Percentiles rank a stretch among this genome's conserved stretches.
These are phyloP conservation scores for Podosphaera aphanis DNA, from an alignment of 2,329 filamentous ascomycete genomes.

Conservation along the genomic window DNA sequence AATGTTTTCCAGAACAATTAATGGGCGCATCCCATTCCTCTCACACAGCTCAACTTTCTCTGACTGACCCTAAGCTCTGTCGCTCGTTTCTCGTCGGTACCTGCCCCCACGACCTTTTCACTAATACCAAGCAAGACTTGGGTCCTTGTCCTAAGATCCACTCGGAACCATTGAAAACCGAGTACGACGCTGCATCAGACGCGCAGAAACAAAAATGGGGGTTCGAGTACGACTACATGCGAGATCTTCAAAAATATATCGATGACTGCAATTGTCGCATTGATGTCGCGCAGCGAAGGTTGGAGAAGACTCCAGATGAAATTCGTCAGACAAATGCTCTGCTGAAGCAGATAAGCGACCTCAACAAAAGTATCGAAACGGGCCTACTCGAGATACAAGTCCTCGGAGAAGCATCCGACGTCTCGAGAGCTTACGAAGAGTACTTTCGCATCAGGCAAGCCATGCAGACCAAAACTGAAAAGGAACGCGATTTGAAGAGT, in stretches of 20 bases:
- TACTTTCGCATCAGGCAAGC: constrained; percentile 66
- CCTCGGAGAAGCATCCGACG: constrained; percentile 58
- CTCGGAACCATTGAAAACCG: constrained; percentile 64
- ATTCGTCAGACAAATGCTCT: constrained; percentile 83
- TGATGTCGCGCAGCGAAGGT: constrained; percentile 62
- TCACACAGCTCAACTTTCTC: constrained; percentile 58
- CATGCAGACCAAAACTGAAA: constrained; percentile 58
- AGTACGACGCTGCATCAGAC: constrained; percentile 56
- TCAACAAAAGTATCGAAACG: constrained; percentile 53
- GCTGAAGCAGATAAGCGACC: constrained; percentile 65
- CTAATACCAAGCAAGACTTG: constrained; percentile 95
- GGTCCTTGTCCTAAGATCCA: constrained; percentile 76
- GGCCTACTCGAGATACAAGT: constrained; percentile 71
- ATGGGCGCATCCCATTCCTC: constrained; percentile 56
- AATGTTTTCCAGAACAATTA: constrained; percentile 47
- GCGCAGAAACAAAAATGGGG: constrained; percentile 45
- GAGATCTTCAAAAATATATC: constrained; percentile 89
- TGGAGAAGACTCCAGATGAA: constrained; percentile 96
- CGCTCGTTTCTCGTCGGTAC: constrained; percentile 82
- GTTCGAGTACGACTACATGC: constrained; percentile 92
- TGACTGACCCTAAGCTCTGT: constrained; percentile 85
- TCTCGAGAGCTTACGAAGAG: constrained; percentile 65
- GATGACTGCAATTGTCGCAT: constrained; percentile 91
- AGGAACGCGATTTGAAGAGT: constrained; percentile 70
- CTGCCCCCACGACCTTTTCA: constrained; percentile 96